A percentile compares a stretch with the other conserved stretches of the same genome.
Evolutionary conservation across 164 flowering plant species (phyloP).

Genomic region (Cinnamomum micranthum): DNA sequence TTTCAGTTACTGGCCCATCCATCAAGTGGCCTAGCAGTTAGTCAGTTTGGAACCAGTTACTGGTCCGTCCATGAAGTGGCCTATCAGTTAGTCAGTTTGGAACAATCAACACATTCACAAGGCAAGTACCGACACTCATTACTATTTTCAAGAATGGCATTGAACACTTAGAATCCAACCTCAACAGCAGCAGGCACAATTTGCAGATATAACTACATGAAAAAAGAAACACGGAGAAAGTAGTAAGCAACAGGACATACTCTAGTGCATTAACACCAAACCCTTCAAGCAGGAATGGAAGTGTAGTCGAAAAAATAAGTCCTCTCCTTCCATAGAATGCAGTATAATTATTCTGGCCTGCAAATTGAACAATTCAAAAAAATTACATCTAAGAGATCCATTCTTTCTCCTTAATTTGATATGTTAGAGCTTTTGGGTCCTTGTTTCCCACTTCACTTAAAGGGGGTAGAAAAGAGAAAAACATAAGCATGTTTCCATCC

Average conservation of each 20-base stretch:
- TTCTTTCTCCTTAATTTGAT: background rate
- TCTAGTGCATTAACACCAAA: conserved; percentile 26
- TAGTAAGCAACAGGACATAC: conserved; percentile 21
- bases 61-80: background rate
- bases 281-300: conserved; percentile 36
- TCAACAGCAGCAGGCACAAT: background rate
- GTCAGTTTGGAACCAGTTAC: background rate
- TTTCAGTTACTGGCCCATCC: background rate
- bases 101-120: background rate
- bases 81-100: background rate
- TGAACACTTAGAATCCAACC: background rate
- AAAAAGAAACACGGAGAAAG: background rate
- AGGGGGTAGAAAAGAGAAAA: too few relatives aligned
- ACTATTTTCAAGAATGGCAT: background rate
- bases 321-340: conserved; percentile 34
- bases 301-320: conserved; percentile 24
- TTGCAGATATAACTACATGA: background rate
- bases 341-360: conserved; percentile 11
- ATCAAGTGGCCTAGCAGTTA: background rate
- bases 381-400: background rate
- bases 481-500: too few relatives aligned
- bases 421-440: background rate
- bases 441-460: too few relatives aligned
- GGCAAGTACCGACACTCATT: background rate
- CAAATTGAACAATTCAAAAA: background rate